phyloP scores from a whole-genome alignment of 1,284 basidiomycete genomes.

The Vanrija pseudolonga region DNA sequence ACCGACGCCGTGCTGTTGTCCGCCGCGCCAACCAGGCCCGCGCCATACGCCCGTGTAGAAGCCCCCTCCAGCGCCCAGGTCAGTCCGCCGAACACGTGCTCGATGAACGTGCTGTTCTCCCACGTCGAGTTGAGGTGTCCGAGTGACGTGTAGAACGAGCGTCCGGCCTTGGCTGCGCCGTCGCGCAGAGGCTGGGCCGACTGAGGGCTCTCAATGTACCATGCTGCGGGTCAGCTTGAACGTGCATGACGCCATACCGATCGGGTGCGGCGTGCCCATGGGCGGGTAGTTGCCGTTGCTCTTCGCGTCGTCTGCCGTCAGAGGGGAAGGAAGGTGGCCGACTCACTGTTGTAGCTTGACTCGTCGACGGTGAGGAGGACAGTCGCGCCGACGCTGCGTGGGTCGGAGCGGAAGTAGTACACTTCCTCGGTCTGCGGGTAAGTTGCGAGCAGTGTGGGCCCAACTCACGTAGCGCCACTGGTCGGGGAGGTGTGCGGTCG shows the following conservation, averaged over 20 bases:
- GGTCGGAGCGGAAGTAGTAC: slow-evolving; percentile 75
- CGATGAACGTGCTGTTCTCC: slow-evolving; percentile 61
- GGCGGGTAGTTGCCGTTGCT: slow-evolving; percentile 20
- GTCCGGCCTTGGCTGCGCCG: slow-evolving; percentile 55
- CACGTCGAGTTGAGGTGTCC: slow-evolving; percentile 66
- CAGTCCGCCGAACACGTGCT: slow-evolving; percentile 69
- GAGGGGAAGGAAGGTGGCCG: not conserved
- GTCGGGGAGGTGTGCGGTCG: slow-evolving; percentile 60
- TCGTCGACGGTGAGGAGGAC: slow-evolving; percentile 68
- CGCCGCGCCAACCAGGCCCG: slow-evolving; percentile 35
- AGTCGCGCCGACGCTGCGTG: slow-evolving; percentile 61
- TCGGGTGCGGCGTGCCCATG: slow-evolving; percentile 47
- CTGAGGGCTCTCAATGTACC: slow-evolving; percentile 69
- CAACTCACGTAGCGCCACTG: slow-evolving; percentile 55
- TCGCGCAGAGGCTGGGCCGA: slow-evolving; percentile 52
- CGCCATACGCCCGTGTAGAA: slow-evolving; percentile 47
- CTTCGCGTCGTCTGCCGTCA: slow-evolving; percentile 28
- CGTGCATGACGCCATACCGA: slow-evolving; percentile 14
- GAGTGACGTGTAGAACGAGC: slow-evolving; percentile 75
- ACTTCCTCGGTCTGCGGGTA: slow-evolving; percentile 49
- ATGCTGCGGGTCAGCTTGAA: slow-evolving; percentile 34
- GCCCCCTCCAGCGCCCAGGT: slow-evolving; percentile 61
- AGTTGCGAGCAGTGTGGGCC: not conserved
- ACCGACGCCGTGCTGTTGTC: slow-evolving; percentile 12
- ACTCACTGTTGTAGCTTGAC: slow-evolving; percentile 60